Conservation (phyloP, 306 rosid species). For the Prunus davidiana region DNA sequence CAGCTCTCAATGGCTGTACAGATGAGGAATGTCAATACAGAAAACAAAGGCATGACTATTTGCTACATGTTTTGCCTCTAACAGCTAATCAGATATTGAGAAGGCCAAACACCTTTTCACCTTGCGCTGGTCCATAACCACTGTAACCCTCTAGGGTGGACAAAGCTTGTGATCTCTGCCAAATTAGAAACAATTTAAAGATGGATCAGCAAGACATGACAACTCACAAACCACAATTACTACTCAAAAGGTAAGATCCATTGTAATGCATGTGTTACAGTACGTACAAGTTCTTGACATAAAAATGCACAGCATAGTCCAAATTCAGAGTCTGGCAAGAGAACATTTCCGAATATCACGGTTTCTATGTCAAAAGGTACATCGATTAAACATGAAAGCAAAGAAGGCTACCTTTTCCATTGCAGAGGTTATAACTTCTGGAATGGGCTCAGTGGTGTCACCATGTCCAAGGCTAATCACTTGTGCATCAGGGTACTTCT, state of each 20-base stretch:
- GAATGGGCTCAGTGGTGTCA: constrained; percentile 97
- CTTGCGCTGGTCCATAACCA: constrained; percentile 97
- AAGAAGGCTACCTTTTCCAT: constrained; percentile 56
- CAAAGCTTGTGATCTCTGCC: constrained; percentile 70
- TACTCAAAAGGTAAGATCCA: not conserved
- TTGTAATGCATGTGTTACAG: not conserved
- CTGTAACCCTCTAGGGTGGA: constrained; percentile 87
- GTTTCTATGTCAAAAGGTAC: no score
- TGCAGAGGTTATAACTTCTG: constrained; percentile 86
- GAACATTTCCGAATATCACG: no score
- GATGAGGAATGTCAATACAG: not conserved
- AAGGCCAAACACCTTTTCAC: constrained; percentile 68
- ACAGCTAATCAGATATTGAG: not conserved
- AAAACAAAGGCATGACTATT: no score
- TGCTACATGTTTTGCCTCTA: no score
- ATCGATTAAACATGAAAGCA: not conserved
- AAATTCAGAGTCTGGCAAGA: no score
- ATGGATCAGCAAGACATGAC: constrained; percentile 2
- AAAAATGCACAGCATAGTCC: not conserved
- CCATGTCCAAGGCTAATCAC: constrained; percentile 97
- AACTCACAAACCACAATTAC: not conserved
- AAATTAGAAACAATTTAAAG: constrained; percentile 18
- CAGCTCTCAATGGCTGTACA: constrained; percentile 47
- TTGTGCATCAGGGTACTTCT: constrained; percentile 89
- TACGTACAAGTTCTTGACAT: not conserved